Evolutionary conservation across 345 rosid species (phyloP), one percentile per base, ranked within the genome.

Genomic region (Moricandia moricandioides): DNA sequence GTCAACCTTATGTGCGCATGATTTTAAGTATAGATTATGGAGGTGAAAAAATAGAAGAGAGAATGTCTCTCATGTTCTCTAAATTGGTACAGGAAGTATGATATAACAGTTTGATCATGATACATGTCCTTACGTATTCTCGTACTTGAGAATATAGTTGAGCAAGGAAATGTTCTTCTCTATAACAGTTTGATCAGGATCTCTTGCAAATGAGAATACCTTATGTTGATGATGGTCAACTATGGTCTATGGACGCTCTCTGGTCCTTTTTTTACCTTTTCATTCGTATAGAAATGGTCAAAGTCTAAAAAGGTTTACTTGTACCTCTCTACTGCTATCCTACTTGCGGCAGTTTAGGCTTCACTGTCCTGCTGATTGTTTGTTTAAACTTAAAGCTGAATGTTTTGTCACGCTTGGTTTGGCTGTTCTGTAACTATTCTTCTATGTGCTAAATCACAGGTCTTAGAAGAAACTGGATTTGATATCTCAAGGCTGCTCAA

Each of bases 391-490:
- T 75, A 26, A 2, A 43, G 29, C 35, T 65, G 29, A 8, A 35
- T 69, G 34, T 61, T 64, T 62, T 30, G 52, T 34, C 51, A 65
- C 39, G 10, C 43, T 33, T 62, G 54, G 52, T 18, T n/a, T 55
- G 54, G 51, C 73, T 60, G 59, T 62, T 55, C 4, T 34, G 49
- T 59, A 57, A 47, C 21, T 54, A 7, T 30, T 65, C 34, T 63
- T 75, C n/a, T 64, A 21, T 76, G 62, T 51, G 49, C 7, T 61
- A 75, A 65, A 72, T 56, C 72, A 29, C 85, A 96, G 97, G 99
- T 96, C 70, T 79, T 86, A 66, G 98, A 96, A 72, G 99, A 96
- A 84, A 89, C 99, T 3, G 99, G 98, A 40, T 92, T 96, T 67
- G 98, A 96, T 81, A 86, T 92, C 65, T 85, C 94, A 65, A 82